A percentile compares a stretch with the other conserved stretches of the same genome.
phyloP scores from a whole-genome alignment of 257 asterid genomes.

The Jacaranda copaia region DNA sequence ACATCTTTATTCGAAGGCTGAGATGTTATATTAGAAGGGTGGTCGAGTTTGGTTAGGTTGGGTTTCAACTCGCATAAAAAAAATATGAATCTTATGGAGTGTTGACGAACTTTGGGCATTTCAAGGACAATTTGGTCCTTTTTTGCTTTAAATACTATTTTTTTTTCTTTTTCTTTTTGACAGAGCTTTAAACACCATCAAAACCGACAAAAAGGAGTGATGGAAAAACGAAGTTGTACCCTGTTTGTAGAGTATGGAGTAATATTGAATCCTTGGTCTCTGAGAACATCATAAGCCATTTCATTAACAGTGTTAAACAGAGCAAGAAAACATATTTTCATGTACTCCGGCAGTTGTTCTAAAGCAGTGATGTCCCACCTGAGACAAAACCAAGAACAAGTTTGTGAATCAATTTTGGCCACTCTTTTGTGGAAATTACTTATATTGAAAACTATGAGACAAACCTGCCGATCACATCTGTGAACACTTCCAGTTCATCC shows the following conservation, averaged over 20 bases:
- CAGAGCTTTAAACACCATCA: too few relatives aligned
- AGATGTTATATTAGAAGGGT: too few relatives aligned
- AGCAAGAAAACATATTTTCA: slow-evolving; percentile 45
- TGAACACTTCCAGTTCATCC: slow-evolving; percentile 45
- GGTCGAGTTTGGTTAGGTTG: too few relatives aligned
- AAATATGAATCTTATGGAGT: too few relatives aligned
- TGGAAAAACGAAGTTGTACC: neutral
- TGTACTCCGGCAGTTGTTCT: slow-evolving; percentile 47
- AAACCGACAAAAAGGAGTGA: too few relatives aligned
- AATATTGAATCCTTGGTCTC: slow-evolving; percentile 39
- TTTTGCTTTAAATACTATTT: too few relatives aligned
- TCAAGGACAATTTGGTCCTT: too few relatives aligned
- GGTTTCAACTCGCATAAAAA: too few relatives aligned
- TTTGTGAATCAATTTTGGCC: neutral
- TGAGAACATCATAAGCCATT: slow-evolving; percentile 39
- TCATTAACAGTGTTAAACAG: slow-evolving; percentile 45
- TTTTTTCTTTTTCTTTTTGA: too few relatives aligned
- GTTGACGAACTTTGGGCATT: too few relatives aligned
- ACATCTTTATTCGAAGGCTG: too few relatives aligned
- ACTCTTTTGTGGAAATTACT: neutral
- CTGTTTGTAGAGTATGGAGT: slow-evolving; percentile 23
- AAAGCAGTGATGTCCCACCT: slow-evolving; percentile 47
- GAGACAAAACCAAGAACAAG: neutral
- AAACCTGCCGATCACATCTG: slow-evolving; percentile 45
- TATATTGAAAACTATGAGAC: neutral